A percentile compares a stretch with the other conserved stretches of the same genome.
These are phyloP conservation scores for Schwanniomyces etchellsii DNA, from an alignment of 1,139 yeast genomes.

Conservation along the genomic window DNA sequence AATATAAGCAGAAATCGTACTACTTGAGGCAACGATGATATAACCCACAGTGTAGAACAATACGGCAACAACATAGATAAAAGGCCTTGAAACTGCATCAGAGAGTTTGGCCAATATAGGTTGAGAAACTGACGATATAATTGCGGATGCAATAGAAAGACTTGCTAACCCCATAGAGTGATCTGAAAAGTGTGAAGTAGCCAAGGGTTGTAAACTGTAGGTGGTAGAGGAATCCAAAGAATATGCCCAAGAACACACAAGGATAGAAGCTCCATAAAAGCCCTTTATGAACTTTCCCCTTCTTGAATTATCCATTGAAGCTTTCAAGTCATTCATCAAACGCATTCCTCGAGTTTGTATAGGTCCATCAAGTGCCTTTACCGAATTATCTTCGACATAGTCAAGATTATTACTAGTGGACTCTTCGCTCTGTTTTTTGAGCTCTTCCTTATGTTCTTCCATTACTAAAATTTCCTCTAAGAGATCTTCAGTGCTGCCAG, in stretches of 20 bases:
- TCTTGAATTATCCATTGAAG: too few relatives aligned
- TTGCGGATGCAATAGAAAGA: too few relatives aligned
- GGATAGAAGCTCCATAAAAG: conserved; percentile 14
- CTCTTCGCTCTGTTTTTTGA: too few relatives aligned
- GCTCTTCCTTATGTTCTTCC: too few relatives aligned
- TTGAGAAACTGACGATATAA: conserved; percentile 20
- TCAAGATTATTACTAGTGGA: too few relatives aligned
- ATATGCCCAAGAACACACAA: conserved; percentile 31
- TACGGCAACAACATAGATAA: conserved; percentile 16
- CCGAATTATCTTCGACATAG: too few relatives aligned
- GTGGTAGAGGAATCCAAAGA: conserved; percentile 34
- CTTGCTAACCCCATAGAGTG: conserved; percentile 26
- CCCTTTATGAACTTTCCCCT: conserved; percentile 6
- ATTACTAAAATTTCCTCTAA: too few relatives aligned
- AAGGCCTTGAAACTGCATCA: conserved; percentile 24
- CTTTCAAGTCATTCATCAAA: too few relatives aligned
- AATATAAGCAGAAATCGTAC: conserved; percentile 11
- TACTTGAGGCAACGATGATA: conserved; percentile 18
- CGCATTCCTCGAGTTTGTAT: too few relatives aligned
- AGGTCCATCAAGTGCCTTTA: too few relatives aligned
- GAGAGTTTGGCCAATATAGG: conserved; percentile 25
- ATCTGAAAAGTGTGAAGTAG: conserved; percentile 25
- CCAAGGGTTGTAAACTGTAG: conserved; percentile 19
- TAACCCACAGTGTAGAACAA: conserved; percentile 20
- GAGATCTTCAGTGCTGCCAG: too few relatives aligned